Evolutionary conservation across 208 protist genomes (phyloP).

Genomic region (Jaenimonas drosophilae): DNA sequence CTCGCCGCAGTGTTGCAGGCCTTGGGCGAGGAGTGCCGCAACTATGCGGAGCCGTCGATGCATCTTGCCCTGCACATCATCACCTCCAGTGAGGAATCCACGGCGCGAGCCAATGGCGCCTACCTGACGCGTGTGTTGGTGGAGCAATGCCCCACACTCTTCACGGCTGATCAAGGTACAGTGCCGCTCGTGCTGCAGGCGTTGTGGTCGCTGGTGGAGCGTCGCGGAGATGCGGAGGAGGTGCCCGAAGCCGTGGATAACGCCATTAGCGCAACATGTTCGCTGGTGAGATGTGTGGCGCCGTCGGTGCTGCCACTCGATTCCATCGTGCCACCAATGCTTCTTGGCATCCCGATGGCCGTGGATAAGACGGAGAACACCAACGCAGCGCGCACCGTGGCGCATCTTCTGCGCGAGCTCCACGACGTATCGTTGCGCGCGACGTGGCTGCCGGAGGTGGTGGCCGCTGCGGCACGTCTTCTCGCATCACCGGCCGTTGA

Average conservation of each 20-base stretch:
- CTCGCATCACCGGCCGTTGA: conserved; percentile 36
- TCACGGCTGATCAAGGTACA: not conserved
- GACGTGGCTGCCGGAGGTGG: conserved; percentile 24
- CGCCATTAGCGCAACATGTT: conserved; percentile 73
- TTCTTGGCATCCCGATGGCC: conserved; percentile 59
- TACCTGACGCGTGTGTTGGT: conserved; percentile 53
- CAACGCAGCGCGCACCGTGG: conserved; percentile 43
- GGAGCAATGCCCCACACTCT: conserved; percentile 32
- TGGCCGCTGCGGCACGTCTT: conserved; percentile 22
- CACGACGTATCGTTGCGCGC: conserved; percentile 7
- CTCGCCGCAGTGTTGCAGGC: conserved; percentile 43
- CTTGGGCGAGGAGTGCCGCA: conserved; percentile 18
- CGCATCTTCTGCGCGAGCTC: conserved; percentile 22
- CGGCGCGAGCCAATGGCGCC: conserved; percentile 50
- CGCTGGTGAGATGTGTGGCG: conserved; percentile 47
- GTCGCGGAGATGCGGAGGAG: conserved; percentile 21
- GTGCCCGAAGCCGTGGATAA: conserved; percentile 75
- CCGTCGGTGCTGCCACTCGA: conserved; percentile 12
- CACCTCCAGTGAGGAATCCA: conserved; percentile 43
- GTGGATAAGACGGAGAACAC: conserved; percentile 70
- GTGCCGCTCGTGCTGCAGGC: conserved; percentile 8
- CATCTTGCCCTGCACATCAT: conserved; percentile 35
- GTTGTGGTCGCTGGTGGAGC: conserved; percentile 8
- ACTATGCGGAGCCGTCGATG: conserved; percentile 39
- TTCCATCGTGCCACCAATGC: conserved; percentile 33